Conservation (phyloP, 169 alveolate species). For the Eimeria acervulina region DNA sequence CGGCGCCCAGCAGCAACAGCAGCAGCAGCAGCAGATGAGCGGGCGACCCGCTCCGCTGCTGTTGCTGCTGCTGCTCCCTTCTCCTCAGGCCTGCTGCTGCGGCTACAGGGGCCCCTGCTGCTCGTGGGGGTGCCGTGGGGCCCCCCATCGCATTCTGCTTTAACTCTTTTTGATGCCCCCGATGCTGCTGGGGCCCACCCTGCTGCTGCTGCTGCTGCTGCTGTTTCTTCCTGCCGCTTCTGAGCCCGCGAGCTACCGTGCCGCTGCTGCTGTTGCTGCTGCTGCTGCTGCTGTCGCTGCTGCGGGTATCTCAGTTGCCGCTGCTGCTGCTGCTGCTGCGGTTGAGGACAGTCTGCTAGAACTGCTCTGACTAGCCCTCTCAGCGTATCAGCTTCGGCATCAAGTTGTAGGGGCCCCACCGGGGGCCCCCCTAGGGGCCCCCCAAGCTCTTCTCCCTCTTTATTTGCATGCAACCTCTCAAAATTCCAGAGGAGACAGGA, state of each 20-base stretch:
- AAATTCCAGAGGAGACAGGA: background rate
- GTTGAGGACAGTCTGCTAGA: background rate
- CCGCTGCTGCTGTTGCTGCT: slow-evolving; percentile 39
- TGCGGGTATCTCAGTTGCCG: background rate
- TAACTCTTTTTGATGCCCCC: background rate
- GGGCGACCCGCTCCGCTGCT: background rate
- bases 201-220: slow-evolving; percentile 27
- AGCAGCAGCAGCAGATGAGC: background rate
- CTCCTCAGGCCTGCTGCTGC: slow-evolving; percentile 21
- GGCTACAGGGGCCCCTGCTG: slow-evolving; percentile 27
- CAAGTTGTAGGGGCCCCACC: background rate
- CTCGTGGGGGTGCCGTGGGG: background rate
- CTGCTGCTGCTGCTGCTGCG: slow-evolving; percentile 2
- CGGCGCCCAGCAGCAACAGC: background rate
- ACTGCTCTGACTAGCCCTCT: background rate
- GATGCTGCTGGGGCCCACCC: slow-evolving; percentile 2
- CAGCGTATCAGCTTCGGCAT: background rate
- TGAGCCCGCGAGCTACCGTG: background rate
- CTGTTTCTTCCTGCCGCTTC: background rate
- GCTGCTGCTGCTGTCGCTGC: slow-evolving; percentile 37
- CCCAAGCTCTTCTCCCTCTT: background rate
- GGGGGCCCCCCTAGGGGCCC: background rate
- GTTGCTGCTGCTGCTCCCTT: background rate
- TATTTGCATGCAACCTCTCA: background rate
- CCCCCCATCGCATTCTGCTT: background rate